Base-by-base conservation (phyloP, 2,329 filamentous ascomycete genomes). In the Ceratocystis cubensis region DNA sequence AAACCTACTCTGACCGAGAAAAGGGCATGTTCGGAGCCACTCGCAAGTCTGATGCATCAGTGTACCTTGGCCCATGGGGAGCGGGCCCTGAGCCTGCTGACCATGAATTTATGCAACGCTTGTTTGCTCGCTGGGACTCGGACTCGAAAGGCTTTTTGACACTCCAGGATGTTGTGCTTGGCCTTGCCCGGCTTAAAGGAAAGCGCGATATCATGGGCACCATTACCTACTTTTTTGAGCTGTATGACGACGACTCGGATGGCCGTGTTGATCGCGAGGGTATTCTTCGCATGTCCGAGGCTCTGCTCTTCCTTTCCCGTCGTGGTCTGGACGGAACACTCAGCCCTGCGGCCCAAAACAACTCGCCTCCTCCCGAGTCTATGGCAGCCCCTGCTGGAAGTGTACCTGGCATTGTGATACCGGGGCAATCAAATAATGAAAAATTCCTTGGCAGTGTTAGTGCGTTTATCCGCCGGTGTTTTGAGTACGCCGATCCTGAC, bases 401-500 rank as follows among this genome's bases (percentile, higher is more conserved):
- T 28, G 63, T 63, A 48, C 73, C 74, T 50, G 69, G 77, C 72
- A 74, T 76, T 76, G 70, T 78, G 75, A 73, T 74, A 61, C 73
- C 76, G 1, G 81, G 80, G n/a, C 78, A 80, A 72, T 79, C 89
- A 66, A 84, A 87, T 50, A 94, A 95, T 70, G 94, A 97, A 75
- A 84, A 87, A 65, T 97, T 99, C 73, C 78, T 99, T 30, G 89
- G 88, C 69, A 96, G 92, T 69, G 91, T 99, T 64, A 96, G 91
- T 71, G 91, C 91, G 1, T 99, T 99, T 73, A 99, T 97, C 68
- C 84, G 92, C 70, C 84, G 94, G 68, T 99, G 94, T 75, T 99
- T 99, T 70, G 94, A 99, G 76, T 99, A 99, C 73, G 94, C 94
- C 5, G 94, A 99, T 73, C 93, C 94, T 0, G 93, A 95, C 72